Evolutionary conservation across 75 land plant species (phyloP).

Genomic region (Larix kaempferi): DNA sequence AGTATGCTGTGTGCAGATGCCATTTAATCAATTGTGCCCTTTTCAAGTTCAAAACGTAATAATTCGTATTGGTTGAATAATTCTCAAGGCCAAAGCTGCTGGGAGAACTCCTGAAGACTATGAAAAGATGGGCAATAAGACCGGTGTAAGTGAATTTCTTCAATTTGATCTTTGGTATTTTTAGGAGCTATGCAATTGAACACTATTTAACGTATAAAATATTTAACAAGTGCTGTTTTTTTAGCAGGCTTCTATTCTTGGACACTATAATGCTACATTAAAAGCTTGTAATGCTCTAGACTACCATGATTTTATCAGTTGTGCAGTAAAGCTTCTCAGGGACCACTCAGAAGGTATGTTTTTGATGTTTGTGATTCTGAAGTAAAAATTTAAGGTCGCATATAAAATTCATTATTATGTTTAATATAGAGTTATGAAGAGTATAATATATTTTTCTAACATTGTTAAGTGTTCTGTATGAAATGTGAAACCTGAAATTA

Average conservation of each 20-base stretch:
- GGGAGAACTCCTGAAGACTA: conserved; percentile 65
- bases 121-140: conserved; percentile 53
- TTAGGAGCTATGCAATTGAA: neutral
- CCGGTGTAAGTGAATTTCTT: conserved; percentile 49
- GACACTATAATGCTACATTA: conserved; percentile 73
- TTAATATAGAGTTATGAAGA: too few relatives aligned
- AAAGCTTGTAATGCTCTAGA: conserved; percentile 92
- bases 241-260: conserved; percentile 74
- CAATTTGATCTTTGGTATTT: neutral
- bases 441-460: too few relatives aligned
- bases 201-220: neutral
- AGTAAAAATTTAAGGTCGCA: neutral
- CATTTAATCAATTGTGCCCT: neutral
- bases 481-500: neutral
- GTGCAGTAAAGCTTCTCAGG: conserved; percentile 62
- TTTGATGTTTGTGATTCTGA: neutral
- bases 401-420: too few relatives aligned
- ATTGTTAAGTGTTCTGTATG: too few relatives aligned
- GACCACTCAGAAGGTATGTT: conserved; percentile 73
- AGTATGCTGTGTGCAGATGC: neutral
- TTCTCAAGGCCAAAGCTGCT: conserved; percentile 85
- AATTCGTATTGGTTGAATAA: neutral
- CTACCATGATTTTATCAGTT: conserved; percentile 88
- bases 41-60: neutral
- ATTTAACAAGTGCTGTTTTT: neutral